Percentiles rank a stretch among this genome's conserved stretches.
Conservation (phyloP, 106 monocot species). For the Hemerocallis citrina region DNA sequence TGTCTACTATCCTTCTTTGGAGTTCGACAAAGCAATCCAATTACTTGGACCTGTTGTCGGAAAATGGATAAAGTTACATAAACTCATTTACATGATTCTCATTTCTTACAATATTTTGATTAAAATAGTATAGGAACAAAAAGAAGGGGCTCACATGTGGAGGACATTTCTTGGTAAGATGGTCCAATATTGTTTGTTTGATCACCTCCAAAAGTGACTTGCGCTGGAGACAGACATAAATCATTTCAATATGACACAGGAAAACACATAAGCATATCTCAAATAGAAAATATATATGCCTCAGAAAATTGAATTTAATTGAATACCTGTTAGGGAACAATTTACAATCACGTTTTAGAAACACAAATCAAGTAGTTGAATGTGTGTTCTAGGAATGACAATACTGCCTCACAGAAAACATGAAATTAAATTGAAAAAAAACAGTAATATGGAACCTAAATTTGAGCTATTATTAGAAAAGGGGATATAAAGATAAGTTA, state of each 20-base stretch:
- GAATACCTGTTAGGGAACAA: too few species aligned
- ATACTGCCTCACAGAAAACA: too few species aligned
- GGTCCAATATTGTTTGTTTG: constrained; percentile 87
- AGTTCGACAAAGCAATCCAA: constrained; percentile 92
- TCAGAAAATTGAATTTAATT: too few species aligned
- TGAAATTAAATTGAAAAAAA: too few species aligned
- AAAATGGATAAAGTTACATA: not conserved
- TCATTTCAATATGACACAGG: constrained; percentile 1
- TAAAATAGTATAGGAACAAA: not conserved
- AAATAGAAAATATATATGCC: not conserved
- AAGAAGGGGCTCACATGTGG: constrained; percentile 65
- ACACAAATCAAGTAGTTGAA: too few species aligned
- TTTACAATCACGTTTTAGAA: too few species aligned
- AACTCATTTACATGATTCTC: too few species aligned
- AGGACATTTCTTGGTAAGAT: constrained; percentile 89
- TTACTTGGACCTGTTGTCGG: constrained; percentile 77
- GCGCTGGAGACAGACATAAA: constrained; percentile 40
- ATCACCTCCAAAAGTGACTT: constrained; percentile 90
- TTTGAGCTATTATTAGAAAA: too few species aligned
- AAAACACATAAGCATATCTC: not conserved
- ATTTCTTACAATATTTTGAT: not conserved
- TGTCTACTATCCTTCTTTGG: constrained; percentile 80
- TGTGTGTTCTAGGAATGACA: too few species aligned
- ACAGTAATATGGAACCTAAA: too few species aligned
- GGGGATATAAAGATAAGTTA: too few species aligned